Percentiles rank a stretch among this genome's conserved stretches.
Conservation (phyloP, 108 stramenopile species). For the Pseudonitzschia multistriata region DNA sequence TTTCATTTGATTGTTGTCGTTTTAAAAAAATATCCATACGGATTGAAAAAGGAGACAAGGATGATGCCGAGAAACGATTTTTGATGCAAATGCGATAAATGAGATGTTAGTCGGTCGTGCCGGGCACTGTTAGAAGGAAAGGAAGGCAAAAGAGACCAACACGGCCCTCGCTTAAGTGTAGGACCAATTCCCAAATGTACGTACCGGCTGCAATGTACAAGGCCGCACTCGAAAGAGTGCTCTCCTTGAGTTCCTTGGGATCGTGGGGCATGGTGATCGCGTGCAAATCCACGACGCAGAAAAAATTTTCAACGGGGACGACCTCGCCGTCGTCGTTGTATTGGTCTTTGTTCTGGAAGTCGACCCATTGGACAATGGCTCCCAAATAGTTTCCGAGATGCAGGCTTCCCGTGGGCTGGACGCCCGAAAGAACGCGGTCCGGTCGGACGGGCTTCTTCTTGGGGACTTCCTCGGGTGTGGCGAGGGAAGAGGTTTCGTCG, state of each 20-base stretch:
- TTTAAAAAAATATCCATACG: not conserved
- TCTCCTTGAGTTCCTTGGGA: slow-evolving; percentile 81
- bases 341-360: slow-evolving; percentile 82
- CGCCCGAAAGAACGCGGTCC: slow-evolving; percentile 89
- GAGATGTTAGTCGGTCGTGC: too few relatives aligned
- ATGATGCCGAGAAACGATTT: not conserved
- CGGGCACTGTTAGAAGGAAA: too few relatives aligned
- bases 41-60: not conserved
- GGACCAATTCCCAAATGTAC: slow-evolving; percentile 8
- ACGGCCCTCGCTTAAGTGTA: too few relatives aligned
- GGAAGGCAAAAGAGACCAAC: too few relatives aligned
- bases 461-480: not conserved
- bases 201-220: slow-evolving; percentile 89
- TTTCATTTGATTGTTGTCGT: not conserved
- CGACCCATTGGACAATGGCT: slow-evolving; percentile 96
- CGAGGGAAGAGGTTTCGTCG: too few relatives aligned
- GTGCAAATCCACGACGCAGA: slow-evolving; percentile 98
- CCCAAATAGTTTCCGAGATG: slow-evolving; percentile 99
- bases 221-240: slow-evolving; percentile 77
- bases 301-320: slow-evolving; percentile 86
- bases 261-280: slow-evolving; percentile 98
- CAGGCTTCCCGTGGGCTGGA: slow-evolving; percentile 96
- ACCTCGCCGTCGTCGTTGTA: slow-evolving; percentile 49
- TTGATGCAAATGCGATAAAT: too few relatives aligned
- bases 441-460: slow-evolving; percentile 35